A percentile compares a stretch with the other conserved stretches of the same genome.
Conservation (phyloP, 2,329 filamentous ascomycete species). For the Botrytis cinerea region DNA sequence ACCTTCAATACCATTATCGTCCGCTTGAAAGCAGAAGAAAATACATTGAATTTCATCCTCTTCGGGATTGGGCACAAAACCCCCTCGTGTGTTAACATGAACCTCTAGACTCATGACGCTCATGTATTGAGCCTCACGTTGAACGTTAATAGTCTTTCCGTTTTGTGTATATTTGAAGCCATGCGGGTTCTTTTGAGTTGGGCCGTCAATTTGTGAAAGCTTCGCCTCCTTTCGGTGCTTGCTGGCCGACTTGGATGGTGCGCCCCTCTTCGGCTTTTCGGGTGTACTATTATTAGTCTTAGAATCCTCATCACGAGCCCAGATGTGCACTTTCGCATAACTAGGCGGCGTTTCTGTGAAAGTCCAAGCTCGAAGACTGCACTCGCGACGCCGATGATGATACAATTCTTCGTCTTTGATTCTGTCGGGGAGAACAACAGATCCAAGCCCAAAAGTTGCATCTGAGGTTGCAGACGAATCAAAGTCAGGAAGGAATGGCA, state of each 20-base stretch:
- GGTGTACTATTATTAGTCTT: constrained; percentile 34
- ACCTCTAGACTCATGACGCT: constrained; percentile 93
- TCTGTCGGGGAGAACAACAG: constrained; percentile 51
- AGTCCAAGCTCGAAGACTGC: constrained; percentile 73
- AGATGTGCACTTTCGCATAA: constrained; percentile 66
- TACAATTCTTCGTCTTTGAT: constrained; percentile 53
- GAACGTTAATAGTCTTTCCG: constrained; percentile 70
- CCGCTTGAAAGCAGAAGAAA: constrained; percentile 86
- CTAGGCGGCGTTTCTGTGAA: constrained; percentile 71
- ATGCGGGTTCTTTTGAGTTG: constrained; percentile 79
- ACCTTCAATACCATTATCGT: constrained; percentile 59
- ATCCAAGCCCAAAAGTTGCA: constrained; percentile 57
- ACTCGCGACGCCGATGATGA: constrained; percentile 55
- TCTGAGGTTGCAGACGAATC: constrained; percentile 61
- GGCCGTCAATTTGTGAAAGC: constrained; percentile 84
- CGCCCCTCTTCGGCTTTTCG: constrained; percentile 28
- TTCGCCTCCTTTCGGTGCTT: constrained; percentile 38
- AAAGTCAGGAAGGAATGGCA: constrained; percentile 81
- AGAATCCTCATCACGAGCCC: constrained; percentile 54
- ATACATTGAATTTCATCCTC: constrained; percentile 85
- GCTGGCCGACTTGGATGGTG: constrained; percentile 22
- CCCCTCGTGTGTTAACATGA: constrained; percentile 83
- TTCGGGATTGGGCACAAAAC: constrained; percentile 82
- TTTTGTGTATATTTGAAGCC: constrained; percentile 86
- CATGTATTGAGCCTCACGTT: constrained; percentile 91